phyloP scores from a whole-genome alignment of 495 filamentous ascomycete genomes.

The Echria macrotheca region DNA sequence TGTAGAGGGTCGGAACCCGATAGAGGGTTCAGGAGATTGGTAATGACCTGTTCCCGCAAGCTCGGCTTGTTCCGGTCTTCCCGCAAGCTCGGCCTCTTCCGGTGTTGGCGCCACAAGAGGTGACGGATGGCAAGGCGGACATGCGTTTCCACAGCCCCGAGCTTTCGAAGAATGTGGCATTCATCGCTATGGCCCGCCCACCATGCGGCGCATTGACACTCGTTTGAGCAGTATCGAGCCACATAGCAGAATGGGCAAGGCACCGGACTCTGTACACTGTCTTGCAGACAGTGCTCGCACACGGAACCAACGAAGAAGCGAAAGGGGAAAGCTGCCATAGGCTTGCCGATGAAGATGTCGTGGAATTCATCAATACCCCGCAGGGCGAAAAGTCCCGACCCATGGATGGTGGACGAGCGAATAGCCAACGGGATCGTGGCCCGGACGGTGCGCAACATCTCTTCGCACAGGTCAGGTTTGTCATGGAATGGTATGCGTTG shows the following conservation, averaged over 20 bases:
- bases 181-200: slow-evolving; percentile 20
- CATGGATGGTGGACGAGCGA: slow-evolving; percentile 6
- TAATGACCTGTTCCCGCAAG: too few species aligned
- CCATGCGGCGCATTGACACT: slow-evolving; percentile 24
- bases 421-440: slow-evolving; percentile 14
- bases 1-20: too few species aligned
- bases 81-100: too few species aligned
- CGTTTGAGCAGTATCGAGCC: slow-evolving; percentile 62
- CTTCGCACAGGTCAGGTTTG: slow-evolving; percentile 11
- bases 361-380: slow-evolving; percentile 5
- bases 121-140: too few species aligned
- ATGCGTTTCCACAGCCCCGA: too few species aligned
- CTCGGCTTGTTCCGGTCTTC: too few species aligned
- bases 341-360: slow-evolving; percentile 21
- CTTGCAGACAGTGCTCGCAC: neutral
- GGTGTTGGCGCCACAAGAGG: slow-evolving; percentile 14
- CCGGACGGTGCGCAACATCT: slow-evolving; percentile 9
- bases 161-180: slow-evolving; percentile 19
- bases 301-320: too few species aligned
- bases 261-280: slow-evolving; percentile 27
- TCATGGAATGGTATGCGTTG: slow-evolving; percentile 12
- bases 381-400: slow-evolving; percentile 22
- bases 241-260: slow-evolving; percentile 58
- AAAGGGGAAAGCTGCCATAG: slow-evolving; percentile 7
- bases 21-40: too few species aligned